Conservation (phyloP, 441 rosid genomes). For the Flueggea neowawraea region DNA sequence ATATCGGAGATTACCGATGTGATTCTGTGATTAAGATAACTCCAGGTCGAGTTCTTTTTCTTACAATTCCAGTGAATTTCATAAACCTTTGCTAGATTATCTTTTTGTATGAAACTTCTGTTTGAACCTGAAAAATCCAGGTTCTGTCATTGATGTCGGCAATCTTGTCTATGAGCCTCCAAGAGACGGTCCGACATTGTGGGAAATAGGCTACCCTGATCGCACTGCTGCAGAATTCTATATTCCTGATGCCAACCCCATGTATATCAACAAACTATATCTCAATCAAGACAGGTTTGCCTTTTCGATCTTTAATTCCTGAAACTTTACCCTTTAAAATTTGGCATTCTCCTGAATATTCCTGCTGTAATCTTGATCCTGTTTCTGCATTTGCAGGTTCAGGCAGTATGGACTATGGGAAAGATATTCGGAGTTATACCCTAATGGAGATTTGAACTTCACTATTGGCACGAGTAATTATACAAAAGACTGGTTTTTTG, state of each 20-base stretch:
- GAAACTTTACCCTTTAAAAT: background rate
- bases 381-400: conserved; percentile 31
- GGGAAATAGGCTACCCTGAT: conserved; percentile 91
- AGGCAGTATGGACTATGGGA: conserved; percentile 73
- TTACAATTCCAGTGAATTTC: no score
- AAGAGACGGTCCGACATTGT: conserved; percentile 77
- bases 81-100: background rate
- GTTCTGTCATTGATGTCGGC: conserved; percentile 50
- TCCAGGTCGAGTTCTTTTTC: conserved; percentile 27
- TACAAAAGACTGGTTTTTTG: conserved; percentile 54
- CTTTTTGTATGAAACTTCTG: background rate
- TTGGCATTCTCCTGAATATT: no score
- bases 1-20: conserved; percentile 51
- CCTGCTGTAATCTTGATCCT: background rate
- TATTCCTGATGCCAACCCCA: conserved; percentile 72
- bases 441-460: conserved; percentile 48
- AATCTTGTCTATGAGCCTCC: conserved; percentile 62
- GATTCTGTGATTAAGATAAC: conserved; percentile 29
- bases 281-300: conserved; percentile 49
- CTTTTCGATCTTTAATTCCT: background rate
- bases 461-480: conserved; percentile 42
- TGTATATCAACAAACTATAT: conserved; percentile 60
- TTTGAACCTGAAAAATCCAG: conserved; percentile 24
- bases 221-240: conserved; percentile 81
- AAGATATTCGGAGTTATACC: conserved; percentile 51